Evolutionary conservation across 208 protist genomes (phyloP).

Genomic region (Perkinsela sp.): DNA sequence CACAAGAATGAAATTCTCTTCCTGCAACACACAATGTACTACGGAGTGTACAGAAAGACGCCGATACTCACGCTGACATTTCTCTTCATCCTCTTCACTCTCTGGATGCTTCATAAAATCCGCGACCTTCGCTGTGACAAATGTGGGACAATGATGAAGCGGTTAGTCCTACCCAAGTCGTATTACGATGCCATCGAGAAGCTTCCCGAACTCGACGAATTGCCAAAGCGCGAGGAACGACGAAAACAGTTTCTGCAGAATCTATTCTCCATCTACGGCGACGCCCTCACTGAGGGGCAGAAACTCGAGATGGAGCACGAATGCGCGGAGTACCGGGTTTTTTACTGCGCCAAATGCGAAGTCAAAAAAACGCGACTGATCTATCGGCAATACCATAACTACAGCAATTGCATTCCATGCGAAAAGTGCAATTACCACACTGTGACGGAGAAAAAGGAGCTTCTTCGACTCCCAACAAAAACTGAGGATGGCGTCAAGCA

Average conservation of each 20-base stretch:
- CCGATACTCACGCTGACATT: constrained; percentile 20
- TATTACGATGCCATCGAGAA: background rate
- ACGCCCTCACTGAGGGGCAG: constrained; percentile 20
- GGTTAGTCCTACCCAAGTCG: constrained; percentile 7
- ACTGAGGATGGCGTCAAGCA: constrained; percentile 38
- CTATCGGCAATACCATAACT: constrained; percentile 38
- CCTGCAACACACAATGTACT: constrained; percentile 16
- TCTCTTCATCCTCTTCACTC: constrained; percentile 20
- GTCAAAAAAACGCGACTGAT: constrained; percentile 16
- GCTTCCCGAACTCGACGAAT: background rate
- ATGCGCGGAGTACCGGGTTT: constrained; percentile 43
- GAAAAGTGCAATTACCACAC: constrained; percentile 60
- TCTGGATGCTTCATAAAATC: constrained; percentile 22
- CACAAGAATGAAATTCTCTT: constrained; percentile 32
- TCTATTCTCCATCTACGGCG: background rate
- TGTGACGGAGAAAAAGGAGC: constrained; percentile 22
- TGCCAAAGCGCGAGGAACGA: background rate
- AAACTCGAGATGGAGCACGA: constrained; percentile 34
- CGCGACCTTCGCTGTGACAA: constrained; percentile 36
- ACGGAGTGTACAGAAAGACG: constrained; percentile 19
- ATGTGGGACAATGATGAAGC: constrained; percentile 27
- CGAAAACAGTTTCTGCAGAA: background rate
- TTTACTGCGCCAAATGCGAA: constrained; percentile 29
- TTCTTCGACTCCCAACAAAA: constrained; percentile 38
- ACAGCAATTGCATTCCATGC: constrained; percentile 33